A percentile compares a stretch with the other conserved stretches of the same genome.
Evolutionary conservation across 2,329 filamentous ascomycete genomes (phyloP).

Genomic region (Microsporum ferrugineum): DNA sequence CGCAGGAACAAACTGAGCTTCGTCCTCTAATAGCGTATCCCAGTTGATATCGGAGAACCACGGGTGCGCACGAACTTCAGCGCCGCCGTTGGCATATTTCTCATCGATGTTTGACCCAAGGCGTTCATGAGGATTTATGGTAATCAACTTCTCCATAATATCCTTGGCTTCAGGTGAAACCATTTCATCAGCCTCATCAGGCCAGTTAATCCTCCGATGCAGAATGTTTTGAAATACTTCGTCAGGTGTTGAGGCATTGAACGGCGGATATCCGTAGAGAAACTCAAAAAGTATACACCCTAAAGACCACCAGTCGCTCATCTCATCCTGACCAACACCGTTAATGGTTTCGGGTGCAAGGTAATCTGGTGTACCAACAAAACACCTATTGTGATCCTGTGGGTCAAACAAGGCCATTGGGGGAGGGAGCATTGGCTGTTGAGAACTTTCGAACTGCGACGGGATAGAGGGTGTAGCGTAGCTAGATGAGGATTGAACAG

Average conservation of each 20-base stretch:
- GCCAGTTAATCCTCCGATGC: slow-evolving; percentile 82
- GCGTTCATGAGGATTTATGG: slow-evolving; percentile 66
- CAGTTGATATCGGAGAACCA: slow-evolving; percentile 87
- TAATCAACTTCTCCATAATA: slow-evolving; percentile 84
- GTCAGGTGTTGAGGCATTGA: slow-evolving; percentile 81
- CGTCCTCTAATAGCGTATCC: slow-evolving; percentile 84
- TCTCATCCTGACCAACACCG: slow-evolving; percentile 89
- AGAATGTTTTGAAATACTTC: slow-evolving; percentile 96
- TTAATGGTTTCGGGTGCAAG: slow-evolving; percentile 94
- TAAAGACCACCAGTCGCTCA: slow-evolving; percentile 99
- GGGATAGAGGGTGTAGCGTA: slow-evolving; percentile 28
- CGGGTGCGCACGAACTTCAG: slow-evolving; percentile 76
- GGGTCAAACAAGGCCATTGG: slow-evolving; percentile 92
- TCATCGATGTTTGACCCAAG: slow-evolving; percentile 79
- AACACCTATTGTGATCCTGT: slow-evolving; percentile 80
- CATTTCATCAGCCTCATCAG: slow-evolving; percentile 65
- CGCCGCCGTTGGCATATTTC: slow-evolving; percentile 69
- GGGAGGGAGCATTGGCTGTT: slow-evolving; percentile 71
- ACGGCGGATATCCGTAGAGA: slow-evolving; percentile 82
- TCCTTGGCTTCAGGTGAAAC: slow-evolving; percentile 84
- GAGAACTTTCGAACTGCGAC: slow-evolving; percentile 31
- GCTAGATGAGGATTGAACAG: slow-evolving; percentile 50
- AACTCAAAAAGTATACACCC: slow-evolving; percentile 97
- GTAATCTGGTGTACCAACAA: slow-evolving; percentile 95
- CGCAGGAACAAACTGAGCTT: slow-evolving; percentile 87